Evolutionary conservation across 805 yeast species (phyloP).

Genomic region (Myxozyma neotropica): DNA sequence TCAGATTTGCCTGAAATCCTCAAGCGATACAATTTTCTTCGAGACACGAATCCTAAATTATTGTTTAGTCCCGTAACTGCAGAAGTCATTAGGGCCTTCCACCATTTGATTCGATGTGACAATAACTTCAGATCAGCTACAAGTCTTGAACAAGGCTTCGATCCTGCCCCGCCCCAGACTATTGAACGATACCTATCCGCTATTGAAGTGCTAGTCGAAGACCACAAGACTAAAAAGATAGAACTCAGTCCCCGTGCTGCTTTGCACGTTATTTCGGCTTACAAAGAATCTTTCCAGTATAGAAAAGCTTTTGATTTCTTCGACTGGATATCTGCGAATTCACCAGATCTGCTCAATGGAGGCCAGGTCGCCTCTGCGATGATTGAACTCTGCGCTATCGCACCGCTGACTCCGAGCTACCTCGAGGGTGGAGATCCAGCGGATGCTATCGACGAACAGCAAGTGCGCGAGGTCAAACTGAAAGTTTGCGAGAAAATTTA

Average conservation of each 20-base stretch:
- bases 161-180: neutral
- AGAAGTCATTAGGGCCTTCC: neutral
- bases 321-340: constrained; percentile 5
- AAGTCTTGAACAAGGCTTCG: constrained; percentile 1
- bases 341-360: neutral
- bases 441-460: neutral
- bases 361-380: constrained; percentile 15
- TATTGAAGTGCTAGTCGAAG: constrained; percentile 2
- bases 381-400: constrained; percentile 20
- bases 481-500: neutral
- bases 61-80: neutral
- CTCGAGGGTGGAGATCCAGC: constrained; percentile 3
- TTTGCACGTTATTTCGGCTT: constrained; percentile 10
- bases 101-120: neutral
- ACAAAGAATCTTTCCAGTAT: constrained; percentile 10
- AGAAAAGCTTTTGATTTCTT: constrained; percentile 13
- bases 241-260: neutral
- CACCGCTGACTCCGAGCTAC: neutral
- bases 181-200: neutral
- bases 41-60: neutral
- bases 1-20: neutral
- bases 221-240: neutral
- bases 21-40: neutral
- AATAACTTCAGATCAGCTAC: neutral
- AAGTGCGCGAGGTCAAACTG: neutral